These are phyloP conservation scores for Solanum aculeatissimum DNA, from an alignment of 305 asterid genomes.

Conservation along the genomic window DNA sequence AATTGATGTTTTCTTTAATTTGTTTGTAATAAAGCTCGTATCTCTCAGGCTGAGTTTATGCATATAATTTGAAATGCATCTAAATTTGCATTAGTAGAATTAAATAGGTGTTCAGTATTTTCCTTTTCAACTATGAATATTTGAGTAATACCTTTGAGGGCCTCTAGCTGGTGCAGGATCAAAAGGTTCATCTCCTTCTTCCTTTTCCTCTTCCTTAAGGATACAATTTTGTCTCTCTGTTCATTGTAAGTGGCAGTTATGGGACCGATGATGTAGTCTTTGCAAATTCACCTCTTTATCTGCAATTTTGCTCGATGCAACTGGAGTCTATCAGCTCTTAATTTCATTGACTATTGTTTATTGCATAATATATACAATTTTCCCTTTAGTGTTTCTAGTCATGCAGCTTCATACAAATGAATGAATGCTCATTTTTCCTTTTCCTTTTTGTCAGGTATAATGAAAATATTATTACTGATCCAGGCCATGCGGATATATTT, in stretches of 20 bases:
- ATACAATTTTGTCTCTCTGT: not conserved
- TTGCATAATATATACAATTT: not conserved
- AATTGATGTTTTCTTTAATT: not conserved
- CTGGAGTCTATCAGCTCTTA: not conserved
- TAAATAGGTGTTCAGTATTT: not conserved
- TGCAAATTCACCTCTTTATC: not conserved
- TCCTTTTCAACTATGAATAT: not conserved
- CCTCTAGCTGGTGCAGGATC: not conserved
- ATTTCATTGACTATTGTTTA: not conserved
- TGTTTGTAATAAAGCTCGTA: not conserved
- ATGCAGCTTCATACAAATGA: not conserved
- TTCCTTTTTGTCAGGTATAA: conserved; percentile 65
- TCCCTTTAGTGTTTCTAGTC: not conserved
- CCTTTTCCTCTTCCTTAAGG: not conserved
- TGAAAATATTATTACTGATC: conserved; percentile 76
- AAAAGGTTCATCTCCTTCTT: not conserved
- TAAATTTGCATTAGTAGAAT: not conserved
- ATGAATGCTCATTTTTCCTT: conserved; percentile 6
- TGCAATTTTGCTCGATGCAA: not conserved
- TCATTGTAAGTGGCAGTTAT: not conserved
- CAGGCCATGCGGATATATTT: conserved; percentile 93
- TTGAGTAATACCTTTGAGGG: not conserved
- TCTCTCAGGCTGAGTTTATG: not conserved
- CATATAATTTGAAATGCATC: not conserved
- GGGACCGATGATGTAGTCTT: not conserved